These are phyloP conservation scores for Cordyceps militaris DNA, from an alignment of 2,329 filamentous ascomycete species.

Conservation along the genomic window DNA sequence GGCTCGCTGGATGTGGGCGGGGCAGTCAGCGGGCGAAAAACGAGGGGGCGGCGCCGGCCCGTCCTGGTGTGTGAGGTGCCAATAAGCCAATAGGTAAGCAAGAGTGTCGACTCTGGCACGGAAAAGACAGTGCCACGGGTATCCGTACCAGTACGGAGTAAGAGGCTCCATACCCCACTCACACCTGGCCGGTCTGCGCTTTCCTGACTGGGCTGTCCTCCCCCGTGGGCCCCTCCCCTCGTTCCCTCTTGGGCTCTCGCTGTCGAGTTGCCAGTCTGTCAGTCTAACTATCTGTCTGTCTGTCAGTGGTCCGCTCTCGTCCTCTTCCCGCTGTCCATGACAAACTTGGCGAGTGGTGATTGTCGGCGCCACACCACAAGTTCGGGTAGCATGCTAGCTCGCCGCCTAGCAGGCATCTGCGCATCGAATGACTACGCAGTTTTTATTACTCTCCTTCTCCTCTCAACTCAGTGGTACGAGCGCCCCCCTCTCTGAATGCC, in stretches of 20 bases:
- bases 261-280: background rate
- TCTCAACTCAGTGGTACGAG: background rate
- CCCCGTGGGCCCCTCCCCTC: background rate
- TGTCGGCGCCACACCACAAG: slow-evolving; percentile 4
- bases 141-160: slow-evolving; percentile 1
- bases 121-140: no score
- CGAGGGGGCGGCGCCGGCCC: slow-evolving; percentile 11
- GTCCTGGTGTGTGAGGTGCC: background rate
- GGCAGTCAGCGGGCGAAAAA: slow-evolving; percentile 8
- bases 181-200: slow-evolving; percentile 1
- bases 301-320: no score
- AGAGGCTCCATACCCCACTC: slow-evolving; percentile 7
- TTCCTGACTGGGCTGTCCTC: background rate
- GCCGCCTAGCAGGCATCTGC: background rate
- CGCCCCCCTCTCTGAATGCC: background rate
- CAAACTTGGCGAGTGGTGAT: slow-evolving; percentile 9
- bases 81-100: slow-evolving; percentile 1
- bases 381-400: background rate
- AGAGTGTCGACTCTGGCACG: no score
- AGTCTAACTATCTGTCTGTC: no score
- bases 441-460: background rate
- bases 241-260: background rate
- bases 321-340: slow-evolving; percentile 1
- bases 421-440: background rate
- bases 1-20: background rate